Evolutionary conservation across 169 alveolate genomes (phyloP).

Genomic region (Plasmodium knowlesi): DNA sequence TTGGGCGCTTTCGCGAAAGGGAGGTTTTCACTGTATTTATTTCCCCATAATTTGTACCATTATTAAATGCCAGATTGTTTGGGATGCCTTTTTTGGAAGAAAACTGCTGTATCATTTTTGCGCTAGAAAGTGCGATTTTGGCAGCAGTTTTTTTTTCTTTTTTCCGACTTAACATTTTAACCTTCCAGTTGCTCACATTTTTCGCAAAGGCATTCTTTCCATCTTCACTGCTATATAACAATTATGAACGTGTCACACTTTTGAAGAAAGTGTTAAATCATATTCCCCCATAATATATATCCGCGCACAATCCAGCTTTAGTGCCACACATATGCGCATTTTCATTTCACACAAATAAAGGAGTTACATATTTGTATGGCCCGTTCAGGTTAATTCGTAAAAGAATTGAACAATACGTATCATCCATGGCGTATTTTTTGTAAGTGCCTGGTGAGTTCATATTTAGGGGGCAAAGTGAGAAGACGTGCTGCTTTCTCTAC

Average conservation of each 20-base stretch:
- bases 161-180: neutral
- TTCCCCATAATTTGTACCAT: neutral
- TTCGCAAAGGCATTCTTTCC: neutral
- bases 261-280: neutral
- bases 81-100: neutral
- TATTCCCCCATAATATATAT: neutral
- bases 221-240: neutral
- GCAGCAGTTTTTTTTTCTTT: neutral
- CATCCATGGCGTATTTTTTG: constrained; percentile 9
- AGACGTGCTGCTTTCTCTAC: neutral
- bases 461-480: neutral
- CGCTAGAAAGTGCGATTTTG: neutral
- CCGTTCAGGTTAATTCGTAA: neutral
- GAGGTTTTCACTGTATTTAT: neutral
- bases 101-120: neutral
- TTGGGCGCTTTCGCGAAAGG: neutral
- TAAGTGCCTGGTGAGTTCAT: neutral
- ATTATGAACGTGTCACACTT: neutral
- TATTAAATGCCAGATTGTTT: neutral
- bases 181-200: neutral
- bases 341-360: constrained; percentile 10
- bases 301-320: neutral
- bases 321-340: neutral
- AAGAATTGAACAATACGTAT: constrained; percentile 1
- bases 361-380: neutral